These are phyloP conservation scores for Fragaria ananassa DNA, from an alignment of 306 rosid species.

Conservation along the genomic window DNA sequence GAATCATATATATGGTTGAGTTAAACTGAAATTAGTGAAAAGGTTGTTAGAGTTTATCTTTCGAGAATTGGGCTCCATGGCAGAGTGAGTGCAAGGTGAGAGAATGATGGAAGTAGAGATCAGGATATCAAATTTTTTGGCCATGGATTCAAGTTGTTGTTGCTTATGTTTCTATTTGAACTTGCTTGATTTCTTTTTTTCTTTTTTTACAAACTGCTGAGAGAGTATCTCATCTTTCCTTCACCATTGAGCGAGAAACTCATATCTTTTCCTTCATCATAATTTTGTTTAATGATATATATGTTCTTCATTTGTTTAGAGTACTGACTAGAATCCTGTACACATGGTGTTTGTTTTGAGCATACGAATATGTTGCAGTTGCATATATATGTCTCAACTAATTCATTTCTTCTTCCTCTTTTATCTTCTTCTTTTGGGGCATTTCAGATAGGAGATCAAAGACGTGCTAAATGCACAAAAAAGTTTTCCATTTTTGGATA, in stretches of 20 bases:
- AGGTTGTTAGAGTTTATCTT: neutral
- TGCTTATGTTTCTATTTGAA: neutral
- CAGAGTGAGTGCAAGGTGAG: neutral
- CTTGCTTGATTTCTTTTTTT: neutral
- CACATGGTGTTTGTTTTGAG: neutral
- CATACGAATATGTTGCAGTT: slow-evolving; percentile 5
- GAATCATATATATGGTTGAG: neutral
- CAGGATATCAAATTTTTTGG: neutral
- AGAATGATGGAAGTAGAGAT: neutral
- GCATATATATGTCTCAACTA: neutral
- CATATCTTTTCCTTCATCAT: neutral
- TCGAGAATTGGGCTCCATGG: neutral
- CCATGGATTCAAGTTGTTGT: neutral
- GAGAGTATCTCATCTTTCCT: neutral
- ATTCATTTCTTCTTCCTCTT: neutral
- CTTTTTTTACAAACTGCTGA: too few species aligned
- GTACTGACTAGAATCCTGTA: neutral
- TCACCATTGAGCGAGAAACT: neutral
- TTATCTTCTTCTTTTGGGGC: neutral
- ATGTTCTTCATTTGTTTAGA: neutral
- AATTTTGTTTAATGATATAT: neutral
- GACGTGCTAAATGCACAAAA: neutral
- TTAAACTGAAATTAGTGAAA: neutral
- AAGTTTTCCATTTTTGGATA: neutral
- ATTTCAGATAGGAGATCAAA: slow-evolving; percentile 10